phyloP scores from a whole-genome alignment of 129 eudicot genomes.

The carrot (Daucus carota) region DH1_v3.0 NC_030381.2:43534501-43535000 shows the following conservation, averaged over 20 bases:
- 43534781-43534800: constrained; percentile 20
- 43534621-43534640: not conserved
- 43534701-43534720: not conserved
- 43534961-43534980: constrained; percentile 30
- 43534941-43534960: constrained; percentile 47
- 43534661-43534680: not conserved
- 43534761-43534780: constrained; percentile 28
- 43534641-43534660: not conserved
- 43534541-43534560: not conserved
- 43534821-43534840: constrained; percentile 23
- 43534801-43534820: constrained; percentile 22
- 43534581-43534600: not conserved
- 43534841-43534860: constrained; percentile 23
- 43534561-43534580: not conserved
- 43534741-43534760: not conserved
- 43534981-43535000: constrained; percentile 27
- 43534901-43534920: not conserved
- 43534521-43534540: not conserved
- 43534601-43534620: not conserved
- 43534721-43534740: not conserved
- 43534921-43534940: constrained; percentile 33
- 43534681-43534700: not conserved
- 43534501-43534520: too few species aligned
- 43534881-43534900: constrained; percentile 25
- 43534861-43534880: constrained; percentile 29